These are phyloP conservation scores for Striga hermonthica DNA, from an alignment of 305 asterid genomes.

Conservation along the genomic window DNA sequence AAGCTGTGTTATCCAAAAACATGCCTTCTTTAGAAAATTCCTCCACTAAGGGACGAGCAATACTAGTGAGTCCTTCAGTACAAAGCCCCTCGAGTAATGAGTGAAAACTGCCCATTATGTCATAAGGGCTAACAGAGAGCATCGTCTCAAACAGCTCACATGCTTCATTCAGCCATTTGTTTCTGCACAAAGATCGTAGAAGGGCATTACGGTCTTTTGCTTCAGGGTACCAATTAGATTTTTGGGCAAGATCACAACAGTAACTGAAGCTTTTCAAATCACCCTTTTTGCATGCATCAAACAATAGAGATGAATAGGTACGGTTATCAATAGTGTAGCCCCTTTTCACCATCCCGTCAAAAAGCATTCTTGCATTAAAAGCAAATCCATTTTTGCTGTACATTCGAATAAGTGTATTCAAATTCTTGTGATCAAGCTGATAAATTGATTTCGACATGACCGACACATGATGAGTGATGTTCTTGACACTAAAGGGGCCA, in stretches of 20 bases:
- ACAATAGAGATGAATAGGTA: constrained; percentile 52
- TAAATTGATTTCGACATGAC: constrained; percentile 37
- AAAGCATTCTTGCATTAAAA: constrained; percentile 45
- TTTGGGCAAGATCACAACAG: constrained; percentile 43
- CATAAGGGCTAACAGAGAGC: neutral
- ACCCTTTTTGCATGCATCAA: constrained; percentile 51
- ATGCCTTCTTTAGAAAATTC: constrained; percentile 40
- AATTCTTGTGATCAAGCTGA: constrained; percentile 52
- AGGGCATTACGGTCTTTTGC: constrained; percentile 49
- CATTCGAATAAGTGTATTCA: constrained; percentile 58
- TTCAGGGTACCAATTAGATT: constrained; percentile 61
- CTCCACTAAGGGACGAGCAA: constrained; percentile 38
- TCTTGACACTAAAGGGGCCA: constrained; percentile 37
- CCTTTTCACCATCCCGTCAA: constrained; percentile 58
- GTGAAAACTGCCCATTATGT: neutral
- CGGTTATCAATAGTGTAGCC: constrained; percentile 39
- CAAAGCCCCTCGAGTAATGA: neutral
- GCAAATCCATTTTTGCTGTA: constrained; percentile 55
- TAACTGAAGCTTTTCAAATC: constrained; percentile 47
- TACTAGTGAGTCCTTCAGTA: constrained; percentile 4
- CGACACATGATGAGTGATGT: constrained; percentile 41
- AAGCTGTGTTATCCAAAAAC: constrained; percentile 35
- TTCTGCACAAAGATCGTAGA: constrained; percentile 46
- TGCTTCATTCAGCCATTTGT: constrained; percentile 51
- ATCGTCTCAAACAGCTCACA: constrained; percentile 48